Conservation (phyloP, 805 yeast genomes). For the Cyberlindnera petersonii region DNA sequence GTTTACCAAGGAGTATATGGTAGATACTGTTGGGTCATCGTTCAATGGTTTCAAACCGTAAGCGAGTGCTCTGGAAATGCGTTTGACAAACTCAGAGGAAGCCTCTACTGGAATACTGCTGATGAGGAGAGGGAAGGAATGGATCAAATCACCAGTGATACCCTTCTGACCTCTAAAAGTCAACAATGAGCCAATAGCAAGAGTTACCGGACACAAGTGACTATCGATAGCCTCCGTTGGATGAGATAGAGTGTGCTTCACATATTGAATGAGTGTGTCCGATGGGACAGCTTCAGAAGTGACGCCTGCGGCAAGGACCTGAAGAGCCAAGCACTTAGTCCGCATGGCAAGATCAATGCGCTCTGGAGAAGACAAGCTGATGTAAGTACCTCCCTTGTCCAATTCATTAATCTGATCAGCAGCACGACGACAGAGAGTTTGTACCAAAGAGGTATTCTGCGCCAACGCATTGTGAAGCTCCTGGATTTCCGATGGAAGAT, state of each 20-base stretch:
- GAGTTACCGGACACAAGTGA: conserved; percentile 45
- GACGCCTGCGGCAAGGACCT: conserved; percentile 57
- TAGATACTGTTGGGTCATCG: conserved; percentile 78
- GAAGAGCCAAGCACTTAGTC: conserved; percentile 53
- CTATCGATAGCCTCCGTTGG: conserved; percentile 51
- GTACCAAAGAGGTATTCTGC: conserved; percentile 8
- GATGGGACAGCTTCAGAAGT: conserved; percentile 42
- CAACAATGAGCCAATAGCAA: conserved; percentile 55
- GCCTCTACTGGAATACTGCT: conserved; percentile 42
- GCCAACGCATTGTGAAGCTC: conserved; percentile 21
- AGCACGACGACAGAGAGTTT: conserved; percentile 20
- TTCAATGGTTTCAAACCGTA: conserved; percentile 62
- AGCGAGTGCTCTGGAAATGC: conserved; percentile 57
- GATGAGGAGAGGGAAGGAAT: conserved; percentile 48
- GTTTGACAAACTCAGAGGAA: conserved; percentile 44
- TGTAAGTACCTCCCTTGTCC: conserved; percentile 55
- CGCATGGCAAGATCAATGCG: conserved; percentile 47
- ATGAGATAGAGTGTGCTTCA: conserved; percentile 49
- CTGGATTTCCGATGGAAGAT: conserved; percentile 17
- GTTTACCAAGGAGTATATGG: conserved; percentile 81
- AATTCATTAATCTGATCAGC: conserved; percentile 29
- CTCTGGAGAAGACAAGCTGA: conserved; percentile 47
- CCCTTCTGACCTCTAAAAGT: conserved; percentile 34
- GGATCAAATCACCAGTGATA: conserved; percentile 33
- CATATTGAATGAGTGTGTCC: conserved; percentile 40